Base-by-base conservation (phyloP, 805 yeast genomes). In the Kluyveromyces aestuarii region DNA sequence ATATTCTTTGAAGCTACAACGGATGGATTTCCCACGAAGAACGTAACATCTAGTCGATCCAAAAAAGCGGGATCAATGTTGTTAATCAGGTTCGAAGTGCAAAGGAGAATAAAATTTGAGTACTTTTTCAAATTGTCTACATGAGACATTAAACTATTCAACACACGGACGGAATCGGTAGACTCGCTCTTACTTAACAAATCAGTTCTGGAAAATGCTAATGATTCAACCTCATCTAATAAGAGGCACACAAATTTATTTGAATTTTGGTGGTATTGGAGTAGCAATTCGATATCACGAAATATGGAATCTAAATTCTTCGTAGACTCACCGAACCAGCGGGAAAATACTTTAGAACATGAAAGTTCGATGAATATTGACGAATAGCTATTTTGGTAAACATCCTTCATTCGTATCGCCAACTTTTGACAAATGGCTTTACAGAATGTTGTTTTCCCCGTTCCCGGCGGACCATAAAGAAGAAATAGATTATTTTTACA, bases 181-280 rank as follows among this genome's bases (percentile, higher is more conserved):
- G 76, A 64, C 51, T 72, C 76, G 48, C 69, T 67, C 41, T 69
- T 69, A 8, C 54, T 55, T 37, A 67, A 50, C 4, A 70, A 51
- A 16, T 63, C 62, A 8, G 56, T 45, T 55, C 79, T 62, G 16
- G 75, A 69, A 37, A 68, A 60, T 1, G 75, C 75, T 33, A 74
- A 59, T 0, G 77, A 68, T 54, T 74, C 78, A 11, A 73, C 67
- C 49, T 74, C 79, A 53, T 74, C 77, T 43, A 74, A 69, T n/a
- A 73, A 50, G 14, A 73, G 50, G 41, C 71, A 63, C 2, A 72
- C 57, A 48, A 65, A 59, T 13, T 54, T 47, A 4, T 50, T 50
- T 16, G 53, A 44, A 10, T 57, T 44, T 17, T 50, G 42, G 13
- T 50, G 50, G 6, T 46, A 45, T 41, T 50, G 48, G 17, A 67